Evolutionary conservation across 352 stramenopile species (phyloP).

Genomic region (Phytophthora pisi): DNA sequence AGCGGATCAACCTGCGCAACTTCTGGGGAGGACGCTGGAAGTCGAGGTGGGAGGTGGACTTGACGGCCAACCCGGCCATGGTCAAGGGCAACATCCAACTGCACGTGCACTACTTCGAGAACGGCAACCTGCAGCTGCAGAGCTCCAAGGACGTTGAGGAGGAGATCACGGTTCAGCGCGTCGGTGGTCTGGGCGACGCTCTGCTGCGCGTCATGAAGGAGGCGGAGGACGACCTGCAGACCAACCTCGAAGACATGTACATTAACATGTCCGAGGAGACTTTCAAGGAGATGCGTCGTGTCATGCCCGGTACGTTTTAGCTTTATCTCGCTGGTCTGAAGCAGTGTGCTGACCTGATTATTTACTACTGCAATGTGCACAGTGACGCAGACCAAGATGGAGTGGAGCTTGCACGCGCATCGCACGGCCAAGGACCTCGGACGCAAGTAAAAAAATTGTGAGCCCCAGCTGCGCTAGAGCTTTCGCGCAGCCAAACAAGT

Average conservation of each 20-base stretch:
- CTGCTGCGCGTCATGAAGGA: slow-evolving; percentile 79
- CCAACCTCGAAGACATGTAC: slow-evolving; percentile 94
- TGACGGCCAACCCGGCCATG: slow-evolving; percentile 49
- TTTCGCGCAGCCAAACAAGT: slow-evolving; percentile 8
- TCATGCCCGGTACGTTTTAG: slow-evolving; percentile 83
- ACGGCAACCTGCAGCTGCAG: slow-evolving; percentile 94
- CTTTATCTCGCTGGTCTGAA: background rate
- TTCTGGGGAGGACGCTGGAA: slow-evolving; percentile 90
- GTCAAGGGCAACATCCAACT: slow-evolving; percentile 77
- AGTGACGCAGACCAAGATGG: slow-evolving; percentile 91
- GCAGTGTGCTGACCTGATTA: background rate
- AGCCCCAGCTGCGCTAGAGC: slow-evolving; percentile 1
- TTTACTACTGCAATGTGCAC: slow-evolving; percentile 4
- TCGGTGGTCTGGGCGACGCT: slow-evolving; percentile 62
- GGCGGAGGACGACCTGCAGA: slow-evolving; percentile 87
- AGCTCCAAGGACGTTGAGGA: slow-evolving; percentile 76
- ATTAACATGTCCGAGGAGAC: slow-evolving; percentile 95
- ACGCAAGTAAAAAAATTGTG: slow-evolving; percentile 54
- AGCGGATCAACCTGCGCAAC: slow-evolving; percentile 90
- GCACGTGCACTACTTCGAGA: slow-evolving; percentile 96
- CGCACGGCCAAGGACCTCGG: slow-evolving; percentile 79
- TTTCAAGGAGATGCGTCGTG: slow-evolving; percentile 94
- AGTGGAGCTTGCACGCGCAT: slow-evolving; percentile 87
- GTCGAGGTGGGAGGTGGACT: slow-evolving; percentile 77
- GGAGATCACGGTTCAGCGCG: slow-evolving; percentile 47